These are phyloP conservation scores for Ambrosia trifida DNA, from an alignment of 129 eudicot genomes.

Conservation along the genomic window DNA sequence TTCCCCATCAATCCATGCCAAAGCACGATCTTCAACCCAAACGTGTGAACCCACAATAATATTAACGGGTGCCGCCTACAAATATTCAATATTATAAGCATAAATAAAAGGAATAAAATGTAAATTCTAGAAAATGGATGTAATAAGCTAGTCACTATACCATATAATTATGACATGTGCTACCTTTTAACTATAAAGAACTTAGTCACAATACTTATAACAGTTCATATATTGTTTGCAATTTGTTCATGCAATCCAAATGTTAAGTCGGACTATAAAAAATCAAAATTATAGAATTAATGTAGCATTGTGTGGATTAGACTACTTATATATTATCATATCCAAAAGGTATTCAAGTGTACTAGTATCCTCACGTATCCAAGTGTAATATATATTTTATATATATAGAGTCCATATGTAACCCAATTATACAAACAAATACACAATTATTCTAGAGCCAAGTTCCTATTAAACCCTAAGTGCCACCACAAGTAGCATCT, in stretches of 20 bases:
- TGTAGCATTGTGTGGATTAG: background rate
- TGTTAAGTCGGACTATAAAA: background rate
- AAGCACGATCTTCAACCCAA: slow-evolving; percentile 88
- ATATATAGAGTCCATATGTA: too few relatives aligned
- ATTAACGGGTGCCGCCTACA: slow-evolving; percentile 91
- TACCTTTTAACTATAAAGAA: background rate
- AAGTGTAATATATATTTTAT: too few relatives aligned
- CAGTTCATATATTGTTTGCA: background rate
- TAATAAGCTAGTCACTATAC: background rate
- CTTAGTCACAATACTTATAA: background rate
- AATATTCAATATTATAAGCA: slow-evolving; percentile 23
- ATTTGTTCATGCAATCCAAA: background rate
- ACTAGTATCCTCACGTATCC: too few relatives aligned
- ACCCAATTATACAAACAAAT: too few relatives aligned
- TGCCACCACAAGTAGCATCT: too few relatives aligned
- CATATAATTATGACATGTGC: background rate
- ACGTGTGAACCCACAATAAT: slow-evolving; percentile 95
- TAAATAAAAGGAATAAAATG: slow-evolving; percentile 12
- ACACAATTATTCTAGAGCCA: too few relatives aligned
- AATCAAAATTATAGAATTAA: background rate
- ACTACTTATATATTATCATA: too few relatives aligned
- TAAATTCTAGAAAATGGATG: background rate
- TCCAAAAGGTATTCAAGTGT: too few relatives aligned
- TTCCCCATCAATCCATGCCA: slow-evolving; percentile 98
- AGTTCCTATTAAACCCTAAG: too few relatives aligned